phyloP scores from a whole-genome alignment of 202 grass and related monocot species.

The Dendrocalamus latiflorus region DNA sequence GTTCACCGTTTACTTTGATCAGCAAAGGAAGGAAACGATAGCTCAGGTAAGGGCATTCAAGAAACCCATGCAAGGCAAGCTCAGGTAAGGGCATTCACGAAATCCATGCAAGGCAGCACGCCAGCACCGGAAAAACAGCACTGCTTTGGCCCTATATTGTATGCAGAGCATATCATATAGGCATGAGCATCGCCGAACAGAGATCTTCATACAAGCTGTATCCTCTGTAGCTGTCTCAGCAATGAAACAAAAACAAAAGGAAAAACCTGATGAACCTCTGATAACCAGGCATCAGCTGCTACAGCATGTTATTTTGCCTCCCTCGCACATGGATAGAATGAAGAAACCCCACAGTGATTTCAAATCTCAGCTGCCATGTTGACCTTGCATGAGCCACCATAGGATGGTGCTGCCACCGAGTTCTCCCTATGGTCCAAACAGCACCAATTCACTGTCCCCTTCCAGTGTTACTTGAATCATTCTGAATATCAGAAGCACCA shows the following conservation, averaged over 20 bases:
- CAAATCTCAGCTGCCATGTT: constrained; percentile 20
- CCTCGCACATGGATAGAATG: constrained; percentile 38
- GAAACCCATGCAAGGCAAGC: constrained; percentile 42
- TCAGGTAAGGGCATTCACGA: no score
- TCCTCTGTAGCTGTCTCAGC: constrained; percentile 22
- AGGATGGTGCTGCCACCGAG: constrained; percentile 7
- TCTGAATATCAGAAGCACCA: constrained; percentile 33
- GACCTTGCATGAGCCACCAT: constrained; percentile 18
- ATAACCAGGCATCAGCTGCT: constrained; percentile 12
- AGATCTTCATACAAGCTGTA: constrained; percentile 27
- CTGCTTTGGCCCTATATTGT: constrained; percentile 30
- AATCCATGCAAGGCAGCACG: not conserved
- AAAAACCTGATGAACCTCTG: constrained; percentile 15
- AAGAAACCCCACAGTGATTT: not conserved
- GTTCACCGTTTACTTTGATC: constrained; percentile 5
- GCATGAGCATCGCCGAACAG: constrained; percentile 16
- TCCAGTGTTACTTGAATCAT: constrained; percentile 24
- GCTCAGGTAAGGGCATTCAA: constrained; percentile 8
- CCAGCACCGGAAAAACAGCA: constrained; percentile 30
- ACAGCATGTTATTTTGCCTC: constrained; percentile 26
- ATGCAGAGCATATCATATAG: constrained; percentile 15
- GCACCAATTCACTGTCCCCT: constrained; percentile 23
- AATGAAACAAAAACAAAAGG: constrained; percentile 12
- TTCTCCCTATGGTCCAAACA: constrained; percentile 23
- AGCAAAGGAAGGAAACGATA: constrained; percentile 9